Evolutionary conservation across 2,329 filamentous ascomycete genomes (phyloP).

Genomic region (Pseudovirgaria hyperparasitica): DNA sequence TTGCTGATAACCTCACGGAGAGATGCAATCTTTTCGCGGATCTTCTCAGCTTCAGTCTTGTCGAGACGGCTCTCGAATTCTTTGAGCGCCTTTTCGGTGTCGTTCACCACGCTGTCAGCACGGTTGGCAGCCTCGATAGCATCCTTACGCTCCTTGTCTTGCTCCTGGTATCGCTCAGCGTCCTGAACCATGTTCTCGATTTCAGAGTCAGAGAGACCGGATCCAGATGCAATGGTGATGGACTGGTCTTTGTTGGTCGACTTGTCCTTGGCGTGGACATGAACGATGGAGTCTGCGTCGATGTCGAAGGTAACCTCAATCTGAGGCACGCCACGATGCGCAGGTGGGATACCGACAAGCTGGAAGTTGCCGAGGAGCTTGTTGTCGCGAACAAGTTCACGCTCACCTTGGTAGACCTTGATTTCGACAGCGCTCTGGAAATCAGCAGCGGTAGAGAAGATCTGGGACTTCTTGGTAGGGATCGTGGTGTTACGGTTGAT

Average conservation of each 20-base stretch:
- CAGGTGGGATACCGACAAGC: constrained; percentile 91
- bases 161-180: constrained; percentile 89
- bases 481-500: constrained; percentile 99
- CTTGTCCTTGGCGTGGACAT: constrained; percentile 98
- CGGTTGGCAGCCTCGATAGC: constrained; percentile 96
- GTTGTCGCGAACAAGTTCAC: constrained; percentile 97
- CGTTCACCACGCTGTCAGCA: constrained; percentile 89
- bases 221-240: constrained; percentile 96
- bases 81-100: constrained; percentile 96
- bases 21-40: constrained; percentile 81
- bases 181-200: constrained; percentile 97
- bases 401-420: constrained; percentile 99
- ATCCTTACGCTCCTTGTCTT: constrained; percentile 92
- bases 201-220: constrained; percentile 86
- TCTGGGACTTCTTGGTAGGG: constrained; percentile 97
- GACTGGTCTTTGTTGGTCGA: constrained; percentile 99
- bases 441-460: constrained; percentile 94
- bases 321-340: constrained; percentile 91
- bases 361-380: constrained; percentile 99
- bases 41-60: constrained; percentile 86
- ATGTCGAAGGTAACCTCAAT: constrained; percentile 98
- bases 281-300: constrained; percentile 93
- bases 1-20: constrained; percentile 86
- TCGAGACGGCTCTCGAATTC: constrained; percentile 93
- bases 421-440: constrained; percentile 99